Conservation (phyloP, 2,329 filamentous ascomycete species). For the Anisogramma anomala region DNA sequence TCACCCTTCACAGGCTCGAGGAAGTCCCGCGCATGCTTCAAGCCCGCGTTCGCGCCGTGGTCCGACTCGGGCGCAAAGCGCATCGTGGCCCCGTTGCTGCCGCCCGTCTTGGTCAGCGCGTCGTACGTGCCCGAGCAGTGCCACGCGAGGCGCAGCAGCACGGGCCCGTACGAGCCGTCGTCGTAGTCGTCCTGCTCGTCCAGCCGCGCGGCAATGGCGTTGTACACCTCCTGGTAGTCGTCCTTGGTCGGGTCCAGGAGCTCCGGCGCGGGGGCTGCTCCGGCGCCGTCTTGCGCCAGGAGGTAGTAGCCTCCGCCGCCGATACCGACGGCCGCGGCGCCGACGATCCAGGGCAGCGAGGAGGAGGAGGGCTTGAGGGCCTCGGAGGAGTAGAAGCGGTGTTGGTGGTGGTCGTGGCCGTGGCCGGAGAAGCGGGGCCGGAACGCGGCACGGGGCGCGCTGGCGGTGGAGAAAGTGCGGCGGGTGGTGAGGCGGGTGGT, state of each 20-base stretch:
- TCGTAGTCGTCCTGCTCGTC: conserved; percentile 93
- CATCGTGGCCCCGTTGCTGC: conserved; percentile 96
- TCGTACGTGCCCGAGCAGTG: conserved; percentile 90
- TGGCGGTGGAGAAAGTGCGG: conserved; percentile 42
- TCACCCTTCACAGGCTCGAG: conserved; percentile 78
- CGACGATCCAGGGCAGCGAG: conserved; percentile 45
- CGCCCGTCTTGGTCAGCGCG: conserved; percentile 75
- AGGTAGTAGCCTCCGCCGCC: conserved; percentile 57
- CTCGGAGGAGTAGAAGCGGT: conserved; percentile 62
- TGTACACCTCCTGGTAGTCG: conserved; percentile 93
- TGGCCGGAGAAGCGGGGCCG: conserved; percentile 41
- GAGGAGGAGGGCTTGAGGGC: conserved; percentile 39
- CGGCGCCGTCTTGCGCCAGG: no score
- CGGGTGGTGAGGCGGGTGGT: conserved; percentile 46
- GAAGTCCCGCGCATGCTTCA: conserved; percentile 80
- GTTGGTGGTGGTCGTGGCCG: conserved; percentile 32
- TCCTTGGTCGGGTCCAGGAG: conserved; percentile 59
- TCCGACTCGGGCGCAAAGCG: conserved; percentile 78
- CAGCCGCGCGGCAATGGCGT: conserved; percentile 66
- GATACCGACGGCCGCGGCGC: conserved; percentile 43
- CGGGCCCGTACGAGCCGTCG: conserved; percentile 89
- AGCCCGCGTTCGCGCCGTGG: conserved; percentile 88
- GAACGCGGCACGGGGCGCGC: conserved; percentile 56
- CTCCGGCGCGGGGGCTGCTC: conserved; percentile 41
- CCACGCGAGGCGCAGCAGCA: conserved; percentile 85